Evolutionary conservation across 1,284 basidiomycete species (phyloP).

Genomic region (Moesziomyces antarcticus): DNA sequence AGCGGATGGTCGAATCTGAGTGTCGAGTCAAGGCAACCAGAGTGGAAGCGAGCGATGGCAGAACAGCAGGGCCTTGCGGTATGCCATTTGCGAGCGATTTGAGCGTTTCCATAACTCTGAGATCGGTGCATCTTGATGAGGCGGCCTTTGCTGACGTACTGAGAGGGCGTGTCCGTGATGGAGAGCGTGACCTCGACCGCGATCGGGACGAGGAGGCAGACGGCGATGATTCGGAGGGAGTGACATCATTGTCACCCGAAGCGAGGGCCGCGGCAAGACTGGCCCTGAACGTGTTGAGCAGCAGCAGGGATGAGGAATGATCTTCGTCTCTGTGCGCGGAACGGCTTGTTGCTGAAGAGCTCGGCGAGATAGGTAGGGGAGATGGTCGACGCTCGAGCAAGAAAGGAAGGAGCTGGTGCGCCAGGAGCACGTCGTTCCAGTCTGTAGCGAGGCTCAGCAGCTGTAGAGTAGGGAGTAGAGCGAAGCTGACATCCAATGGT

Average conservation of each 20-base stretch:
- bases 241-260: background rate
- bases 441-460: slow-evolving; percentile 31
- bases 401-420: slow-evolving; percentile 31
- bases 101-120: slow-evolving; percentile 18
- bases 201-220: slow-evolving; percentile 1
- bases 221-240: no score
- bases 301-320: slow-evolving; percentile 33
- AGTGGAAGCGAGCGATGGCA: slow-evolving; percentile 36
- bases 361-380: slow-evolving; percentile 4
- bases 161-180: background rate
- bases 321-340: slow-evolving; percentile 1
- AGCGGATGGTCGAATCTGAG: slow-evolving; percentile 20
- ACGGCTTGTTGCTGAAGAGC: background rate
- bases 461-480: slow-evolving; percentile 45
- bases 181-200: slow-evolving; percentile 11
- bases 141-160: background rate
- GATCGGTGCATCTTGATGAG: background rate
- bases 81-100: slow-evolving; percentile 24
- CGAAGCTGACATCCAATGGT: slow-evolving; percentile 27
- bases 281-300: slow-evolving; percentile 44
- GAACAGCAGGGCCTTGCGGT: slow-evolving; percentile 21
- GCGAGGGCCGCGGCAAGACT: slow-evolving; percentile 15
- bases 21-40: slow-evolving; percentile 35
- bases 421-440: slow-evolving; percentile 35
- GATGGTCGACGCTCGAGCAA: slow-evolving; percentile 12